phyloP scores from a whole-genome alignment of 176 grass and related monocot genomes.

The Aechmea fasciata region DNA sequence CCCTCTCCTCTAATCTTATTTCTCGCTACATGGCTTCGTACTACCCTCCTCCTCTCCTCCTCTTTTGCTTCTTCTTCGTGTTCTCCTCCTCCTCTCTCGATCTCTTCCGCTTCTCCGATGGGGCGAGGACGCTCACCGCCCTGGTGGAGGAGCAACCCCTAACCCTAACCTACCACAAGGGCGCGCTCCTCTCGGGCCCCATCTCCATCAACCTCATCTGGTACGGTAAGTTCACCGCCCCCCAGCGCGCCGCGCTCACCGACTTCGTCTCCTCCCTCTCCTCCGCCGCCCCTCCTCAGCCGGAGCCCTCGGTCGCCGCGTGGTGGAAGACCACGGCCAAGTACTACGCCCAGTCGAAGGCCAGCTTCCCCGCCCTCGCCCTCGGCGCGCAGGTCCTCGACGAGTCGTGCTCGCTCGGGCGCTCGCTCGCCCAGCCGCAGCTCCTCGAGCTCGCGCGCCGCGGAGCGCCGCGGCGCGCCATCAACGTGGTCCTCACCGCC shows the following conservation, averaged over 20 bases:
- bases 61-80: slow-evolving; percentile 9
- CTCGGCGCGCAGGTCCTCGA: slow-evolving; percentile 37
- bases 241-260: slow-evolving; percentile 50
- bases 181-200: slow-evolving; percentile 52
- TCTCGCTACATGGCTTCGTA: not conserved
- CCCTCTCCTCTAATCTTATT: not conserved
- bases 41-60: not conserved
- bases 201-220: slow-evolving; percentile 65
- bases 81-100: slow-evolving; percentile 15
- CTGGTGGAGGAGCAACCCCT: slow-evolving; percentile 50
- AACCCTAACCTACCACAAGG: slow-evolving; percentile 77
- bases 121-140: slow-evolving; percentile 21
- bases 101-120: slow-evolving; percentile 16
- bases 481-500: slow-evolving; percentile 84
- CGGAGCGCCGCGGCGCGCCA: slow-evolving; percentile 26
- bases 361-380: slow-evolving; percentile 31
- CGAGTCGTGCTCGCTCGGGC: slow-evolving; percentile 42
- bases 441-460: slow-evolving; percentile 34
- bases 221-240: slow-evolving; percentile 66
- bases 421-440: slow-evolving; percentile 28
- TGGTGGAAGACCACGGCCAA: slow-evolving; percentile 76
- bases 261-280: slow-evolving; percentile 66
- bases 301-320: slow-evolving; percentile 43
- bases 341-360: slow-evolving; percentile 52
- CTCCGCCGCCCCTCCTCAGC: not conserved